Evolutionary conservation across 345 rosid species (phyloP).

Genomic region (Corymbia maculata): DNA sequence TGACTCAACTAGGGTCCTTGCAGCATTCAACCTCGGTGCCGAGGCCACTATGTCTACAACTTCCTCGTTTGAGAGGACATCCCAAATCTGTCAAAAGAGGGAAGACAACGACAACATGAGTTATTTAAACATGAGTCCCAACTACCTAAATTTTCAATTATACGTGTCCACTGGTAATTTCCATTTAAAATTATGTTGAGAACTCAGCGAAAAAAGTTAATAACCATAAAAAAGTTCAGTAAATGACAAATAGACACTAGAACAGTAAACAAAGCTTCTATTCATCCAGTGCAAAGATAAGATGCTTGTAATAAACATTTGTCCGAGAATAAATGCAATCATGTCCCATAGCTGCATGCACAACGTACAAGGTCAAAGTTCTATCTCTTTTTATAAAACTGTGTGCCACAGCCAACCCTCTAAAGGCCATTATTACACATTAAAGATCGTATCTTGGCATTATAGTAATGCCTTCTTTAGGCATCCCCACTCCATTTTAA

Average conservation of each 20-base stretch:
- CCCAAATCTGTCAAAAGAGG: conserved; percentile 19
- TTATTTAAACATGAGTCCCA: neutral
- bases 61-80: conserved; percentile 36
- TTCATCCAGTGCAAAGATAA: neutral
- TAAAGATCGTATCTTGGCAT: neutral
- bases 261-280: neutral
- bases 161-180: neutral
- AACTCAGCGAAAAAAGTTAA: neutral
- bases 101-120: neutral
- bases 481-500: neutral
- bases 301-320: neutral
- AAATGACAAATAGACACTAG: neutral
- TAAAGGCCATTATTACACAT: neutral
- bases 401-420: neutral
- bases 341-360: neutral
- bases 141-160: neutral
- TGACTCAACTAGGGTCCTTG: conserved; percentile 23
- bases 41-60: conserved; percentile 33
- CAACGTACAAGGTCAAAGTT: neutral
- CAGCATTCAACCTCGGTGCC: conserved; percentile 16
- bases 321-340: neutral
- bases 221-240: neutral
- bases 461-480: neutral
- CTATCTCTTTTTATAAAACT: neutral
- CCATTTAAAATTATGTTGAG: neutral